Evolutionary conservation across 164 flowering plant genomes (phyloP).

Genomic region (Warburgia ugandensis): DNA sequence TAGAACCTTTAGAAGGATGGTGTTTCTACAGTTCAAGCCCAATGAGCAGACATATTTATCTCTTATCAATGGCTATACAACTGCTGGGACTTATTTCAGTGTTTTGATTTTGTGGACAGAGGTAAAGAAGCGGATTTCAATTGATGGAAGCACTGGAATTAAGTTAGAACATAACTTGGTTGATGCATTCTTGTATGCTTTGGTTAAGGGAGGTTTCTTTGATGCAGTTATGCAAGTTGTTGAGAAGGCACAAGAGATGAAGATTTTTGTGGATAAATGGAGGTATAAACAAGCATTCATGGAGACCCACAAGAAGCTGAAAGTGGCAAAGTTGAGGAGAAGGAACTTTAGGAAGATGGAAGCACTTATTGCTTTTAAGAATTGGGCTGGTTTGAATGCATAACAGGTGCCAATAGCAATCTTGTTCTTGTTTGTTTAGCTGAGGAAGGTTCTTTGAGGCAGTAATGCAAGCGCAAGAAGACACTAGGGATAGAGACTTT

Average conservation of each 20-base stretch:
- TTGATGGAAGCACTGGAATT: conserved; percentile 35
- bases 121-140: conserved; percentile 46
- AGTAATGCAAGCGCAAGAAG: too few species aligned
- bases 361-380: conserved; percentile 79
- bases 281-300: conserved; percentile 93
- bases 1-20: conserved; percentile 91
- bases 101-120: conserved; percentile 88
- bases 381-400: conserved; percentile 81
- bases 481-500: too few species aligned
- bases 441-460: too few species aligned
- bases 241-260: conserved; percentile 78
- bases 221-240: conserved; percentile 96
- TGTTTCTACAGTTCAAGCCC: conserved; percentile 69
- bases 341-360: conserved; percentile 76
- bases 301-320: conserved; percentile 93
- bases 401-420: too few species aligned
- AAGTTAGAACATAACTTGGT: conserved; percentile 59
- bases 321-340: conserved; percentile 67
- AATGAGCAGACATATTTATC: conserved; percentile 88
- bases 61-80: conserved; percentile 70
- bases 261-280: conserved; percentile 93
- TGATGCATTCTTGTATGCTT: conserved; percentile 84
- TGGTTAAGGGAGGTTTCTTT: conserved; percentile 94
- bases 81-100: conserved; percentile 65
- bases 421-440: too few species aligned